Conservation (phyloP, 768 basidiomycete species). For the Lentinula raphanica region DNA sequence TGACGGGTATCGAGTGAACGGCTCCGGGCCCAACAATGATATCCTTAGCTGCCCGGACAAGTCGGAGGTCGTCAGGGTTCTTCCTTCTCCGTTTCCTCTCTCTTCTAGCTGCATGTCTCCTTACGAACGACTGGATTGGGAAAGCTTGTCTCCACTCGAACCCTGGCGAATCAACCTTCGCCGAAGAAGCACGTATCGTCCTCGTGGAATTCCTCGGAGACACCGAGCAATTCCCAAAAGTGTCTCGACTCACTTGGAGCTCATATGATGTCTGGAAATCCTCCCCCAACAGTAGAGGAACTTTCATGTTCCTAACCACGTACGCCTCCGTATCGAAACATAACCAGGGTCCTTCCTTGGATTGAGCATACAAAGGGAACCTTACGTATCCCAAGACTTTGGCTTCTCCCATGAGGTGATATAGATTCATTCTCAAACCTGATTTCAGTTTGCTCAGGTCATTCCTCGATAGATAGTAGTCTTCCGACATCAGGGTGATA, state of each 20-base stretch:
- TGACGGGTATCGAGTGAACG: slow-evolving; percentile 4
- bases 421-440: slow-evolving; percentile 10
- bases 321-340: slow-evolving; percentile 11
- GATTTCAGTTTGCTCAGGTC: not conserved
- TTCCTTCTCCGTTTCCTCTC: no score
- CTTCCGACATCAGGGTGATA: no score
- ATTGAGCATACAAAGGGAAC: slow-evolving; percentile 7
- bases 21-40: not conserved
- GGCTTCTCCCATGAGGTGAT: slow-evolving; percentile 9
- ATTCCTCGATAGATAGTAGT: not conserved
- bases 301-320: slow-evolving; percentile 24
- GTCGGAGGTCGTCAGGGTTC: no score
- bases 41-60: no score
- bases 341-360: slow-evolving; percentile 5
- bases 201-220: not conserved
- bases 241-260: slow-evolving; percentile 9
- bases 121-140: no score
- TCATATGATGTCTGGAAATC: slow-evolving; percentile 22
- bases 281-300: slow-evolving; percentile 23
- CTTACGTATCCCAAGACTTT: slow-evolving; percentile 15
- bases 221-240: slow-evolving; percentile 7
- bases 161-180: no score
- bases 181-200: slow-evolving; percentile 8
- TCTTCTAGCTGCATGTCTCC: no score
- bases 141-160: no score